phyloP scores from a whole-genome alignment of 129 eudicot species.

The Saposhnikovia divaricata region DNA sequence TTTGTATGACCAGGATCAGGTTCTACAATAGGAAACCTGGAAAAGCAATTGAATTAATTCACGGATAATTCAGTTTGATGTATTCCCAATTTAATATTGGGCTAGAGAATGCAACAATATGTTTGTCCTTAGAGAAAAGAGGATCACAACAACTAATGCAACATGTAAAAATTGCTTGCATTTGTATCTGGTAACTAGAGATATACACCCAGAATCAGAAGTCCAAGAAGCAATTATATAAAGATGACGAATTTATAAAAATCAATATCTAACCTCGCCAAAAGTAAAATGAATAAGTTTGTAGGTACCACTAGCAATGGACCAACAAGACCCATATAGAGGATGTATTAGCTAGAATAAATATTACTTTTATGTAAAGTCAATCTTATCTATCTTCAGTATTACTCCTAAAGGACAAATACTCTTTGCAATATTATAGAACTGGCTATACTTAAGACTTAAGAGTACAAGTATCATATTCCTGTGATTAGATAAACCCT shows the following conservation, averaged over 20 bases:
- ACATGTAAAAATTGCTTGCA: background rate
- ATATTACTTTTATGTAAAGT: background rate
- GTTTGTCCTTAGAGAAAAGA: background rate
- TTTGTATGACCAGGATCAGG: slow-evolving; percentile 99
- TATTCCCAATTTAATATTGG: background rate
- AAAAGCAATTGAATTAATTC: background rate
- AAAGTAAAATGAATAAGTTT: background rate
- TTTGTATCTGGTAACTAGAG: background rate
- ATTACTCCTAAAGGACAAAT: background rate
- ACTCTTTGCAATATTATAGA: background rate
- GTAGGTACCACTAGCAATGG: background rate
- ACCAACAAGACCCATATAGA: background rate
- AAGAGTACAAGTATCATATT: background rate
- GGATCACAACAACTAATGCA: background rate
- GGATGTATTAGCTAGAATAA: background rate
- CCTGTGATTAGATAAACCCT: background rate
- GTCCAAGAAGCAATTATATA: background rate
- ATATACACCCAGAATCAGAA: background rate
- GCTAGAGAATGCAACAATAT: background rate
- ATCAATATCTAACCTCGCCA: background rate
- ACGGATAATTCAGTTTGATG: background rate
- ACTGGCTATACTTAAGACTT: background rate
- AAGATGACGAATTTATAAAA: too few relatives aligned
- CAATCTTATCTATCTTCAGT: background rate
- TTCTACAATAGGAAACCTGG: slow-evolving; percentile 48